Evolutionary conservation across 2,329 filamentous ascomycete genomes (phyloP).

Genomic region (Cercospora sp.): DNA sequence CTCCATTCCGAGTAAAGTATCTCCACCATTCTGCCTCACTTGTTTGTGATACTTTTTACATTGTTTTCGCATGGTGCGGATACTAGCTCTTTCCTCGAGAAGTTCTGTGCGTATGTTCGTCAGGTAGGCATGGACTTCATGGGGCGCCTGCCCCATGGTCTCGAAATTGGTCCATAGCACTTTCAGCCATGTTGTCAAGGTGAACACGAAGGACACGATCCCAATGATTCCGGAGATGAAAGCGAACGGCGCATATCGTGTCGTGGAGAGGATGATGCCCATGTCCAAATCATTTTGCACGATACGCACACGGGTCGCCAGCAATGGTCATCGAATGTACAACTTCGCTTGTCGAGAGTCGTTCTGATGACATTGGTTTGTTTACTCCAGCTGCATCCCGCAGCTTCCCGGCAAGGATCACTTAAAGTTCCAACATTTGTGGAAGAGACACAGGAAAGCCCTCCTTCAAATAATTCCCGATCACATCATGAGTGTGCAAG

Average conservation of each 20-base stretch:
- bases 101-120: slow-evolving; percentile 45
- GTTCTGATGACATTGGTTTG: not conserved
- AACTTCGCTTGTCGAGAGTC: not conserved
- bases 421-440: not conserved
- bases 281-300: slow-evolving; percentile 12
- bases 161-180: slow-evolving; percentile 45
- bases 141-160: slow-evolving; percentile 41
- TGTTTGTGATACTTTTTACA: slow-evolving; percentile 20
- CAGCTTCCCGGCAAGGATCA: not conserved
- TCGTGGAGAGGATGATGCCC: slow-evolving; percentile 37
- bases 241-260: slow-evolving; percentile 39
- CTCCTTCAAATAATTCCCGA: not conserved
- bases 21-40: slow-evolving; percentile 25
- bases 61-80: slow-evolving; percentile 35
- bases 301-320: not conserved
- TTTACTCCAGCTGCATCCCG: not conserved
- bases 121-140: slow-evolving; percentile 43
- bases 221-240: slow-evolving; percentile 42
- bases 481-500: not conserved
- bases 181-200: slow-evolving; percentile 44
- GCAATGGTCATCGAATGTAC: not conserved
- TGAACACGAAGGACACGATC: slow-evolving; percentile 48
- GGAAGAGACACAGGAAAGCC: not conserved
- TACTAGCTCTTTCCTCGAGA: slow-evolving; percentile 43
- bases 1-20: slow-evolving; percentile 28